Evolutionary conservation across 2,329 filamentous ascomycete species (phyloP), one percentile per base, ranked within the genome.

Genomic region (Meredithiella fracta): DNA sequence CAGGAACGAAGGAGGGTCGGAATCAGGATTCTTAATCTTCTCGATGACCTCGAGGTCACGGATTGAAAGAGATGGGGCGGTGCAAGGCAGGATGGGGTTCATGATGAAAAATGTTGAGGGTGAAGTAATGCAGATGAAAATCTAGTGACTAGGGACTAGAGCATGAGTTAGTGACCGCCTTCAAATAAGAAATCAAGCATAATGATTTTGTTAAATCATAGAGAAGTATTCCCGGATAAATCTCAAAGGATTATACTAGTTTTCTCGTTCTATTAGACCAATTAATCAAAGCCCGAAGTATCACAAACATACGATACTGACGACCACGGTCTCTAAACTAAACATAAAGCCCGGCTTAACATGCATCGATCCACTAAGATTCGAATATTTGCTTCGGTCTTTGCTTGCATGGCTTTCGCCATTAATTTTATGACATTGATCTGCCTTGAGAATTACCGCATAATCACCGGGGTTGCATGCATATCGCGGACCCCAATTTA

Each of bases 11-110:
- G 15, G 74, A 70, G 14, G 80, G 76, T 82, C 74, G 6, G 74
- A 74, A 63, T 85, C 81, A 1, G 80, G 80, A 59, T 85, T 80
- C 62, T 77, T 78, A 66, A 85, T 83, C 65, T 83, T 83, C 60
- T 78, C 74, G 58, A 85, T 74, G 61, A 84, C 73, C 57, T 78
- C 73, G 65, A 79, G 68, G 64, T 85, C 81, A 60, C 76, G 75
- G 22, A 49, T n/a, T 14, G 44, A 49, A 11, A 49, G 17, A 11
- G 44, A 49, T 7, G 44, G 29, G 11, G 29, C 29, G 11, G 29
- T 34, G 38, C 38, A 42, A 7, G 38, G n/a, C n/a, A 42, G 17
- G n/a, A n/a, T n/a, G 14, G n/a, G 17, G n/a, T 15, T 5, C 11
- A n/a, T 42, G n/a, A 42, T 42, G 11, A 20, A n/a, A n/a, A 11